Base-by-base conservation (phyloP, 495 filamentous ascomycete genomes). In the Lasiosphaeris hirsuta region DNA sequence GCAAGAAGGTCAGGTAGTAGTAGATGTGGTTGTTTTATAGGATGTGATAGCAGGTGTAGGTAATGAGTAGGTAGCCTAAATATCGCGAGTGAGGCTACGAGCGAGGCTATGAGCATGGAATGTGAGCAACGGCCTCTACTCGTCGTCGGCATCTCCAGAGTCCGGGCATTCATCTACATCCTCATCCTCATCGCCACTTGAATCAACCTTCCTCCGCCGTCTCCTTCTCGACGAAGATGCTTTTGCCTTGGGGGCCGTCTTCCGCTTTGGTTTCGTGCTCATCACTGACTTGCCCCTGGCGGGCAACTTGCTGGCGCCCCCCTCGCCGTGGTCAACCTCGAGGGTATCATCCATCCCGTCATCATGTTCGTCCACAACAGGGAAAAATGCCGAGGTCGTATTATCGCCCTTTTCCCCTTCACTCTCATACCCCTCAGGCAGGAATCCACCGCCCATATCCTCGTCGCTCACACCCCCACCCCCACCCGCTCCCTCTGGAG, bases 391-490 rank as follows among this genome's bases (percentile, higher is more conserved):
- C 2, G 77, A 79, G 4, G 65, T 72, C 53, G 68, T 48, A 4
- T 60, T 62, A 7, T 63, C 54, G 1, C 64, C 57, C 33, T 54
- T 42, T 6, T 62, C 63, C 10, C 66, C 69, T 1, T 62, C 63
- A 19, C 65, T 63, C n/a, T 76, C 75, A 36, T 66, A 79, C 0
- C 78, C 82, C 57, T 83, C 78, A 1, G 71, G 77, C 8, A 85
- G 55, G 56, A 86, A 86, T 0, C 80, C 82, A 4, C 84, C 83
- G 4, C 68, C 81, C 67, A 77, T 74, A 15, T 80, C 76, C 30
- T 80, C 74, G n/a, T 66, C 61, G n/a, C n/a, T n/a, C n/a, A n/a
- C n/a, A n/a, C n/a, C 34, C 55, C 60, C 4, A 1, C 37, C 15
- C 11, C 63, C 37, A 13, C 11, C 63, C 36, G 1, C 37, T 10